Evolutionary conservation across 108 stramenopile genomes (phyloP), one percentile per base, ranked within the genome.

Genomic region (Mediolabrus comicus): DNA sequence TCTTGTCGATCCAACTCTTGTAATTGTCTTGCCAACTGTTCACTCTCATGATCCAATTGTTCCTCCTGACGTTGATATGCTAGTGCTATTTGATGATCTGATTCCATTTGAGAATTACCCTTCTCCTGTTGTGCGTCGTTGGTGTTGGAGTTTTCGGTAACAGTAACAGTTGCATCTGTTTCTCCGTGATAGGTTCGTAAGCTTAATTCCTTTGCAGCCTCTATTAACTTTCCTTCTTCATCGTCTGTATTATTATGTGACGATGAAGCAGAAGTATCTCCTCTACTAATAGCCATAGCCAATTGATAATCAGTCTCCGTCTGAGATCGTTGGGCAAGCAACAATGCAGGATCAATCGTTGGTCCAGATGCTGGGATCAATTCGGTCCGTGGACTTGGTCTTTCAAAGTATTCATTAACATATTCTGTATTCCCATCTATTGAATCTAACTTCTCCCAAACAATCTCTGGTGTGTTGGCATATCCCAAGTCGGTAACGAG

Each of bases 401-500:
- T 68, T 32, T 39, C 58, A 62, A 95, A 95, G 16, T 53, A 46
- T 32, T 60, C 81, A 61, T 80, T 69, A 27, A 83, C 79, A 62
- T 87, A 87, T 14, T 92, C 92, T 7, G 93, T 96, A 62, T 94
- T 89, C 0, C 96, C 96, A 69, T 92, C 86, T 49, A 97, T 91
- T 11, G 74, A 83, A 79, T 95, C 94, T 10, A 97, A 59, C 55
- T 83, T 83, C 82, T 98, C 97, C 95, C 95, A 98, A 0, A 96
- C 83, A 26, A 98, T 83, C 28, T 73, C 81, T 4, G 81, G 75
- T n/a, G 90, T 78, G 59, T 89, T 74, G 63, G 86, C 83, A 74
- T 95, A 98, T 39, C 97, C 97, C 49, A 95, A 67, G 72, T 98
- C 97, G 10, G 97, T 98, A n/a, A 95, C 94, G 11, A 98, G 74